Percentiles rank a stretch among this genome's conserved stretches.
Conservation (phyloP, 176 grass and related monocot species). For the Avena eriantha region DNA sequence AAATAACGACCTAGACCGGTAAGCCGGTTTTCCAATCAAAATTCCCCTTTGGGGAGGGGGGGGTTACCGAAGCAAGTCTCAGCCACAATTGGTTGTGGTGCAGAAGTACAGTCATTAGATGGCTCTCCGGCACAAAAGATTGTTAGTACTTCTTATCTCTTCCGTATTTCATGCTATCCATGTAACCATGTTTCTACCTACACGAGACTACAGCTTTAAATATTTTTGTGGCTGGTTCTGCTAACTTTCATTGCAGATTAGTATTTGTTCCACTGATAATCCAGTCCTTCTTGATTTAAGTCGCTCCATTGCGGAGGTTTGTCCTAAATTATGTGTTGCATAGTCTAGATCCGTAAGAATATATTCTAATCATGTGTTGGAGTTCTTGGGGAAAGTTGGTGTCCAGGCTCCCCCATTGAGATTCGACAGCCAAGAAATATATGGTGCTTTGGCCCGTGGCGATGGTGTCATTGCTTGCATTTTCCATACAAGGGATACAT, state of each 20-base stretch:
- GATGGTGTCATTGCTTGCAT: constrained; percentile 87
- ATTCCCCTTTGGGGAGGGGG: too few species aligned
- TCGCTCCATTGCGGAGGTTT: constrained; percentile 78
- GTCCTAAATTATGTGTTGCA: constrained; percentile 10
- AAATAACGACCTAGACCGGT: too few species aligned
- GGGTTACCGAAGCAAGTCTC: too few species aligned
- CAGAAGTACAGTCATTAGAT: constrained; percentile 67
- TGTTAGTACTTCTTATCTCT: constrained; percentile 42
- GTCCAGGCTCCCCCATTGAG: constrained; percentile 90
- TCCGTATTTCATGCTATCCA: not conserved
- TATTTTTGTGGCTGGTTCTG: not conserved
- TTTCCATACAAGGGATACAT: constrained; percentile 89
- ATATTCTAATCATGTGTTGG: constrained; percentile 19
- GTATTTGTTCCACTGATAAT: constrained; percentile 64
- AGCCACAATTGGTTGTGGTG: constrained; percentile 76
- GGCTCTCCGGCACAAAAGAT: constrained; percentile 80
- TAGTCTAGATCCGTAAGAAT: not conserved
- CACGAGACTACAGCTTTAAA: not conserved
- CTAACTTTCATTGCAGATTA: constrained; percentile 61
- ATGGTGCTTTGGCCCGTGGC: constrained; percentile 91
- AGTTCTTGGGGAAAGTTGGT: constrained; percentile 81
- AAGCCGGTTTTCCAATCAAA: too few species aligned
- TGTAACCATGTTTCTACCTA: constrained; percentile 24
- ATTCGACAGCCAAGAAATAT: constrained; percentile 98
- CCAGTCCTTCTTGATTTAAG: constrained; percentile 80